These are phyloP conservation scores for Phytophthora hibernalis DNA, from an alignment of 352 stramenopile genomes.

Conservation along the genomic window DNA sequence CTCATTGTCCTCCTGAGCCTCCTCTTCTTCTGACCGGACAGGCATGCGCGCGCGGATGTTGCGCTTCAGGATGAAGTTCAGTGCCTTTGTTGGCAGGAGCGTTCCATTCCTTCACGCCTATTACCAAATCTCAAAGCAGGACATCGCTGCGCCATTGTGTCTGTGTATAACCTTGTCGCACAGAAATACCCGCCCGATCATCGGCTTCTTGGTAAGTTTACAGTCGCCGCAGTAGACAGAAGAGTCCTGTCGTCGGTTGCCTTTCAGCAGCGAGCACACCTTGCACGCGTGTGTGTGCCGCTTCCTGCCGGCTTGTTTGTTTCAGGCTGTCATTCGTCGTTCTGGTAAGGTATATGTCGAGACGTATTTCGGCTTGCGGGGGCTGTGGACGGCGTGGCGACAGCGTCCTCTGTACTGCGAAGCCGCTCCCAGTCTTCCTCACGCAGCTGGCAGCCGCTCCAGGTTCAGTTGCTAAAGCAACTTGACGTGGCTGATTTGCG, in stretches of 20 bases:
- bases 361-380: not conserved
- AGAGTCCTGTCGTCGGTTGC: slow-evolving; percentile 9
- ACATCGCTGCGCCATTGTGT: slow-evolving; percentile 3
- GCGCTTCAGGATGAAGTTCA: too few species aligned
- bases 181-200: slow-evolving; percentile 9
- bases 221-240: slow-evolving; percentile 14
- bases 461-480: slow-evolving; percentile 15
- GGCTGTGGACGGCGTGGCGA: not conserved
- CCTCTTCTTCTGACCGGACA: not conserved
- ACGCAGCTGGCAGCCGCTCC: slow-evolving; percentile 15
- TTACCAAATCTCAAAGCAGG: slow-evolving; percentile 22
- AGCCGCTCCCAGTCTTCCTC: slow-evolving; percentile 20
- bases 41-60: slow-evolving; percentile 9
- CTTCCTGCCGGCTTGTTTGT: slow-evolving; percentile 11
- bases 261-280: slow-evolving; percentile 19
- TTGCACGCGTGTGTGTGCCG: slow-evolving; percentile 16
- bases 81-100: not conserved
- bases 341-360: slow-evolving; percentile 1
- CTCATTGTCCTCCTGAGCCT: not conserved
- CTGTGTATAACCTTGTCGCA: slow-evolving; percentile 12
- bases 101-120: slow-evolving; percentile 14
- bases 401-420: not conserved
- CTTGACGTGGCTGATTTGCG: slow-evolving; percentile 7
- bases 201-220: slow-evolving; percentile 17
- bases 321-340: slow-evolving; percentile 13